These are phyloP conservation scores for Wickerhamiella sorbophila DNA, from an alignment of 805 yeast genomes.

Conservation along the genomic window DNA sequence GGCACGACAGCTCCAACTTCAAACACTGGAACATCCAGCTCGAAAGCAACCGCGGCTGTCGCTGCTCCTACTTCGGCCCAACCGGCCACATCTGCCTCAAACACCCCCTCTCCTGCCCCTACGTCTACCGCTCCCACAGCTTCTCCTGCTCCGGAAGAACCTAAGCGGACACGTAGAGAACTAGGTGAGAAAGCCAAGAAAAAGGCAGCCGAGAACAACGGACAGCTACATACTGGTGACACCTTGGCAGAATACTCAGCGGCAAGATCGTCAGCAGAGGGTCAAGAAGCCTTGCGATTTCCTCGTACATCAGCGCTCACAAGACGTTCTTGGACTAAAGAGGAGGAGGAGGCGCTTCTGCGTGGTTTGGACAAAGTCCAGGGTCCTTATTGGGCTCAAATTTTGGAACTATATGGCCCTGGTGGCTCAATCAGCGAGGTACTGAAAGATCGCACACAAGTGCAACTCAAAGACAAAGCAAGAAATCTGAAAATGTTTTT, in stretches of 20 bases:
- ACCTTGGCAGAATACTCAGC: constrained; percentile 20
- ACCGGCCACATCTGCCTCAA: neutral
- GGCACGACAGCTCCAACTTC: neutral
- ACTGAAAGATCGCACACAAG: constrained; percentile 74
- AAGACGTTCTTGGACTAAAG: constrained; percentile 72
- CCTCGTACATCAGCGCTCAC: constrained; percentile 15
- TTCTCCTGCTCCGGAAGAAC: neutral
- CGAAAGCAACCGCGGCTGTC: neutral
- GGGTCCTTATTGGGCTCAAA: constrained; percentile 92
- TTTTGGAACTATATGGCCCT: constrained; percentile 79
- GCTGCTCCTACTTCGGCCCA: neutral
- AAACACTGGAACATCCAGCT: neutral
- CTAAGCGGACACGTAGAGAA: constrained; percentile 5
- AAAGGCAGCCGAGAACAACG: constrained; percentile 5
- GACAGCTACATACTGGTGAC: constrained; percentile 8
- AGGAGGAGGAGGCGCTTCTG: constrained; percentile 73
- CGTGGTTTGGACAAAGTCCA: constrained; percentile 58
- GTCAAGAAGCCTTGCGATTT: constrained; percentile 16
- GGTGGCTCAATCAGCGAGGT: constrained; percentile 80
- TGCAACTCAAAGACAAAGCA: constrained; percentile 91
- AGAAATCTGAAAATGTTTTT: constrained; percentile 88
- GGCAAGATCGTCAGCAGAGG: constrained; percentile 17
- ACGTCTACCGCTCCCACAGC: neutral
- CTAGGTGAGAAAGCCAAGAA: constrained; percentile 9
- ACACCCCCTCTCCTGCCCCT: neutral